Conservation (phyloP, 306 rosid genomes). For the Vicia villosa region DNA sequence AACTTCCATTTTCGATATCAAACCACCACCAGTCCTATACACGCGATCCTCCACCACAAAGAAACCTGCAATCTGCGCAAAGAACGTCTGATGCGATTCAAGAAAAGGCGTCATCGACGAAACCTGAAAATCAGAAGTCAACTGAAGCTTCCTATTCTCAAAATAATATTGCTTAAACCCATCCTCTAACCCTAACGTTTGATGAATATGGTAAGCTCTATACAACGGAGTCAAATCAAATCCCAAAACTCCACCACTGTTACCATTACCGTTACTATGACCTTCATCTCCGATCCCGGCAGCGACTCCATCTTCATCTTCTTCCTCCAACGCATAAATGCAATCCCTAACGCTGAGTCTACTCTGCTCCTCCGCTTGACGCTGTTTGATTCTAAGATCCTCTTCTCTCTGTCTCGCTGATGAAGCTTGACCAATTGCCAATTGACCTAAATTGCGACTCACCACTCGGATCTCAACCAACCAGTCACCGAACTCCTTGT, state of each 20-base stretch:
- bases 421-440: conserved; percentile 93
- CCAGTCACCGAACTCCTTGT: conserved; percentile 95
- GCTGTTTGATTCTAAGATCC: conserved; percentile 96
- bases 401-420: conserved; percentile 96
- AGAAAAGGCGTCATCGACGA: conserved; percentile 98
- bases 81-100: conserved; percentile 96
- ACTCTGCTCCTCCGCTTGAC: conserved; percentile 99
- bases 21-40: conserved; percentile 87
- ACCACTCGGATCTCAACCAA: conserved; percentile 95
- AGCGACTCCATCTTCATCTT: conserved; percentile 70
- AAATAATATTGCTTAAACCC: conserved; percentile 88
- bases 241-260: conserved; percentile 51
- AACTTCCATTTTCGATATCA: conserved; percentile 90
- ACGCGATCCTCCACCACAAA: conserved; percentile 94
- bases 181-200: conserved; percentile 89
- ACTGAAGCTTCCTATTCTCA: conserved; percentile 92
- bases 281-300: conserved; percentile 57
- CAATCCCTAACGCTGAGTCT: conserved; percentile 92
- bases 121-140: conserved; percentile 98
- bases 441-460: conserved; percentile 87
- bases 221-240: conserved; percentile 93
- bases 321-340: conserved; percentile 86
- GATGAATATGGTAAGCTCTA: conserved; percentile 83
- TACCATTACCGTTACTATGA: conserved; percentile 47
- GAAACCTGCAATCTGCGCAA: conserved; percentile 95